Conservation (phyloP, 2,329 filamentous ascomycete species). For the Aspergillus quadricinctus region DNA sequence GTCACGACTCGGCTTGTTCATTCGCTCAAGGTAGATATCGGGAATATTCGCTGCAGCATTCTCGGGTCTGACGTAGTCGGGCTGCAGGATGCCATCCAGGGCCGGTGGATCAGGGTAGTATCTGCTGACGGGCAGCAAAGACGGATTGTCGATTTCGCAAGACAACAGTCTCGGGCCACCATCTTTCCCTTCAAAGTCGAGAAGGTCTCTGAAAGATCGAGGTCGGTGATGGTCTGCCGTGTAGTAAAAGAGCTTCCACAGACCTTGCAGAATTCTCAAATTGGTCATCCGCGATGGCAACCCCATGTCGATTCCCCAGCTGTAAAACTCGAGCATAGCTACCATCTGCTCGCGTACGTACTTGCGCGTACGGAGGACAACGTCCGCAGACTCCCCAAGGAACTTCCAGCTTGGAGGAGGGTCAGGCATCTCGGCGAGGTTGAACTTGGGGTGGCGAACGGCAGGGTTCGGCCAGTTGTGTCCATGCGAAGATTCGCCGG, state of each 20-base stretch:
- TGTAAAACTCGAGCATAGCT: conserved; percentile 14
- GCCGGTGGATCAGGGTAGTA: conserved; percentile 14
- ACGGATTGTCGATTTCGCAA: conserved; percentile 7
- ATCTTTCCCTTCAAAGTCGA: conserved; percentile 18
- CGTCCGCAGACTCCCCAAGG: conserved; percentile 1
- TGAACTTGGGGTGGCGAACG: conserved; percentile 3
- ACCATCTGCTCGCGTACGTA: conserved; percentile 1
- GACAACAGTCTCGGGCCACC: conserved; percentile 29
- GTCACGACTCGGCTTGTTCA: conserved; percentile 3
- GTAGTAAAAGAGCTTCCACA: conserved; percentile 26
- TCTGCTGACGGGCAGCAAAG: conserved; percentile 21
- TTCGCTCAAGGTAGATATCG: conserved; percentile 13
- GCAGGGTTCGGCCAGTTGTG: conserved; percentile 1
- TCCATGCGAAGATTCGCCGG: neutral
- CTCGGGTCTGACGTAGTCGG: conserved; percentile 9
- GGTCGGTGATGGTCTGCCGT: conserved; percentile 17
- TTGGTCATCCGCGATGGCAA: neutral
- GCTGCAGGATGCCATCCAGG: neutral
- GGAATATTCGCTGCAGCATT: conserved; percentile 6
- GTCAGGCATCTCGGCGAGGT: conserved; percentile 6
- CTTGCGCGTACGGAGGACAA: neutral
- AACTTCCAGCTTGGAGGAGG: conserved; percentile 5
- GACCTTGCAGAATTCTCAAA: neutral
- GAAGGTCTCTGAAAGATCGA: conserved; percentile 8
- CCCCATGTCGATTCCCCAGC: conserved; percentile 23